Conservation (phyloP, 352 stramenopile species). For the Aphanomyces astaci region DNA sequence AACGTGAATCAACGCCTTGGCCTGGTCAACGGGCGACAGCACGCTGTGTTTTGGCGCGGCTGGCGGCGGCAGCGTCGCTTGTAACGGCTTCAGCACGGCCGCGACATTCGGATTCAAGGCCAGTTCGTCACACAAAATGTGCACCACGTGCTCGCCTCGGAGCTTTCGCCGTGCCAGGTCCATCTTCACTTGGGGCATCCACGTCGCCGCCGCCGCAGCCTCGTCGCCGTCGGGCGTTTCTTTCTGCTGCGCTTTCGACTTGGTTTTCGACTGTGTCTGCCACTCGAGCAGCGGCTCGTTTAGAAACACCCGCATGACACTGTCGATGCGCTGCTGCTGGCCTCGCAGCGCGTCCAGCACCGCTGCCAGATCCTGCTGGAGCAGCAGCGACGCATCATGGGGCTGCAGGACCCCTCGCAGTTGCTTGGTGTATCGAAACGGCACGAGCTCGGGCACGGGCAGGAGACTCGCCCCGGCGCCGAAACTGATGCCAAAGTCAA, state of each 20-base stretch:
- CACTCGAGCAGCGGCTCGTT: constrained; percentile 89
- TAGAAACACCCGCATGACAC: constrained; percentile 88
- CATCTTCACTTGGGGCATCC: constrained; percentile 73
- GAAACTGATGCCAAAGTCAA: constrained; percentile 91
- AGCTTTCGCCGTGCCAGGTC: constrained; percentile 62
- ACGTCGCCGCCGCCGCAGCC: constrained; percentile 27
- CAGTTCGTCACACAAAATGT: constrained; percentile 66
- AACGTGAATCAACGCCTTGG: constrained; percentile 72
- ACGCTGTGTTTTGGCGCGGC: background rate
- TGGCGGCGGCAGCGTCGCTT: constrained; percentile 35
- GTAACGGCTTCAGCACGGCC: constrained; percentile 45
- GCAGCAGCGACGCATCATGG: constrained; percentile 53
- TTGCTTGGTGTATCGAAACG: constrained; percentile 82
- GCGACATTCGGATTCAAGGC: constrained; percentile 58
- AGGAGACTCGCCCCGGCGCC: constrained; percentile 72
- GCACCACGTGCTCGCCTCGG: constrained; percentile 56
- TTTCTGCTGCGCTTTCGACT: constrained; percentile 11
- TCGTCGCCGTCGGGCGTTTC: background rate
- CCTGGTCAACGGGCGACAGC: constrained; percentile 38
- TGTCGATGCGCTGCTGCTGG: constrained; percentile 76
- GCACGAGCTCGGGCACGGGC: constrained; percentile 84
- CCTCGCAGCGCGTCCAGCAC: constrained; percentile 76
- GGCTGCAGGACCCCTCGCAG: constrained; percentile 63
- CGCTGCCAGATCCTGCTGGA: constrained; percentile 76
- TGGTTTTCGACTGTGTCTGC: constrained; percentile 31